These are phyloP conservation scores for Septoria petroselini DNA, from an alignment of 2,329 filamentous ascomycete species.

Conservation along the genomic window DNA sequence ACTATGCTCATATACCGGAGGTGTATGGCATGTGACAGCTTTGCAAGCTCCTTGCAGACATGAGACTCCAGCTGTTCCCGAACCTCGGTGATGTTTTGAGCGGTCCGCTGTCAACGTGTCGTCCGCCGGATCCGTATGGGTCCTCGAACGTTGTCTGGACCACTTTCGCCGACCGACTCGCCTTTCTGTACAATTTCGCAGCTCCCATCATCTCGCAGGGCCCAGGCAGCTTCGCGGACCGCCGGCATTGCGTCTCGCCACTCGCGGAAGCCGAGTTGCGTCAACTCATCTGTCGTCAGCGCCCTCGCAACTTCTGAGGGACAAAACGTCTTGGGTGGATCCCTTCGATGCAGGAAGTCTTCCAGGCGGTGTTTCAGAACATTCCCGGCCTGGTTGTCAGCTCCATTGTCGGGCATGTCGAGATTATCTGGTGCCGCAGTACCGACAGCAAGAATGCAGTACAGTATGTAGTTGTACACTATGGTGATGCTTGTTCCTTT, in stretches of 20 bases:
- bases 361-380: constrained; percentile 24
- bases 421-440: not conserved
- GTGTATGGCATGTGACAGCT: not conserved
- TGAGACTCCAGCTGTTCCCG: constrained; percentile 1
- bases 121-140: constrained; percentile 46
- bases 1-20: not conserved
- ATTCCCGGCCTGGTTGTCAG: constrained; percentile 6
- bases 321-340: constrained; percentile 53
- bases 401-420: constrained; percentile 15
- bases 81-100: not conserved
- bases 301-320: constrained; percentile 52
- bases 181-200: constrained; percentile 52
- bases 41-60: constrained; percentile 8
- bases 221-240: constrained; percentile 45
- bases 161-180: constrained; percentile 37
- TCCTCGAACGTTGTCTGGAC: constrained; percentile 43
- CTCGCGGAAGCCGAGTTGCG: constrained; percentile 29
- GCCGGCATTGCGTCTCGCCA: constrained; percentile 51
- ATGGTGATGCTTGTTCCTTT: constrained; percentile 5
- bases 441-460: not conserved
- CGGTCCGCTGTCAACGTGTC: constrained; percentile 7
- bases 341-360: constrained; percentile 26
- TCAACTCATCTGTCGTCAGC: constrained; percentile 43
- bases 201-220: constrained; percentile 41
- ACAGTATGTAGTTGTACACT: too few species aligned